Conservation (phyloP, 1,284 basidiomycete genomes). For the Phylloboletellus chloephorus region DNA sequence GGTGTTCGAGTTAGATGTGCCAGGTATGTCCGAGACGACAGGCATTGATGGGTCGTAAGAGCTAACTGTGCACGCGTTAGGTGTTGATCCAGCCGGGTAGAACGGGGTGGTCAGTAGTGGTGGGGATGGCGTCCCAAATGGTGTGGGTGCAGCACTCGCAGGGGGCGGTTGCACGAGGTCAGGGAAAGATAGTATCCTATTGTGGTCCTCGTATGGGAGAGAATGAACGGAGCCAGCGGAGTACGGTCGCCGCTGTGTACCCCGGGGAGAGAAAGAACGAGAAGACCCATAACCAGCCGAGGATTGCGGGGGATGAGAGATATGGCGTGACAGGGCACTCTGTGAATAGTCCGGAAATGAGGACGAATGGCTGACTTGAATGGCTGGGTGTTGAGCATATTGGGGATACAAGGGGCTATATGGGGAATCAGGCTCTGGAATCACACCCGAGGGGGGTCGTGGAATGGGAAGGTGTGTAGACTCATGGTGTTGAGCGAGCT, state of each 20-base stretch:
- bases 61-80: slow-evolving; percentile 8
- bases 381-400: slow-evolving; percentile 14
- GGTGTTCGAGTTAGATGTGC: slow-evolving; percentile 11
- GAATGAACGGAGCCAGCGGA: slow-evolving; percentile 20
- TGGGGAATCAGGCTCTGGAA: slow-evolving; percentile 10
- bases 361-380: slow-evolving; percentile 13
- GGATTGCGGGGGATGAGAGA: slow-evolving; percentile 11
- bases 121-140: slow-evolving; percentile 26
- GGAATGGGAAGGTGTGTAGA: slow-evolving; percentile 10
- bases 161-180: slow-evolving; percentile 7
- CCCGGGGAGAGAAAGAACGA: slow-evolving; percentile 10
- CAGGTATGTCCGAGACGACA: slow-evolving; percentile 15
- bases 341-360: slow-evolving; percentile 19
- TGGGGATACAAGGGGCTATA: slow-evolving; percentile 14
- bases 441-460: slow-evolving; percentile 10
- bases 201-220: slow-evolving; percentile 11
- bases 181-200: slow-evolving; percentile 10
- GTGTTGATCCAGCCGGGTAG: slow-evolving; percentile 27
- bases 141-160: slow-evolving; percentile 6
- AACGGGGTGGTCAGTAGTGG: slow-evolving; percentile 35
- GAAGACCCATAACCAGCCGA: slow-evolving; percentile 8
- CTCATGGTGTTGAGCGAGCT: slow-evolving; percentile 12
- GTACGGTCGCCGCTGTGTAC: slow-evolving; percentile 19
- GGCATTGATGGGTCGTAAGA: slow-evolving; percentile 12
- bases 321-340: slow-evolving; percentile 9